Evolutionary conservation across 148 eudicot species (phyloP).

Genomic region (Chenopodium album): DNA sequence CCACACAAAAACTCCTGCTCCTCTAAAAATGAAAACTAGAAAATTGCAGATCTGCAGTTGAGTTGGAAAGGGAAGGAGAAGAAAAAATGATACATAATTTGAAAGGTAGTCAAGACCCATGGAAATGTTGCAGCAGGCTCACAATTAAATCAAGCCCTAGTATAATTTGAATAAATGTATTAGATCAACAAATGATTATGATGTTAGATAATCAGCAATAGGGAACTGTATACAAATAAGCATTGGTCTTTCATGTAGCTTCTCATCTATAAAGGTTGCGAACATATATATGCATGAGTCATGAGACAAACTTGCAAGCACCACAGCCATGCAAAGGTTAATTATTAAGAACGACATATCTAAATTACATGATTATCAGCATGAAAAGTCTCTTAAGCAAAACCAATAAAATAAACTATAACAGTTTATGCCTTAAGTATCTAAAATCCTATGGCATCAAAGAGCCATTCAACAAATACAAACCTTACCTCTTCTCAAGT

Average conservation of each 20-base stretch:
- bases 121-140: not conserved
- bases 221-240: not conserved
- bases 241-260: not conserved
- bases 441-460: not conserved
- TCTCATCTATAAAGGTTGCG: not conserved
- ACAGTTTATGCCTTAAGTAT: not conserved
- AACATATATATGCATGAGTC: not conserved
- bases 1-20: not conserved
- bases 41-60: too few relatives aligned
- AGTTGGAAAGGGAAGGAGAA: not conserved
- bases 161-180: not conserved
- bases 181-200: not conserved
- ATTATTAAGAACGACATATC: not conserved
- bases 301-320: not conserved
- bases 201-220: not conserved
- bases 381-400: not conserved
- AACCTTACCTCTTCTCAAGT: conserved; percentile 77
- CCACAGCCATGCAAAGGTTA: not conserved
- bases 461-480: not conserved
- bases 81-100: not conserved
- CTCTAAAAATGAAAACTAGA: not conserved
- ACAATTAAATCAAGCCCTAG: not conserved
- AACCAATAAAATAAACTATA: not conserved
- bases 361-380: not conserved
- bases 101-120: not conserved